Conservation (phyloP, 1,139 yeast genomes). For the Nadsonia starkeyi-henricii region DNA sequence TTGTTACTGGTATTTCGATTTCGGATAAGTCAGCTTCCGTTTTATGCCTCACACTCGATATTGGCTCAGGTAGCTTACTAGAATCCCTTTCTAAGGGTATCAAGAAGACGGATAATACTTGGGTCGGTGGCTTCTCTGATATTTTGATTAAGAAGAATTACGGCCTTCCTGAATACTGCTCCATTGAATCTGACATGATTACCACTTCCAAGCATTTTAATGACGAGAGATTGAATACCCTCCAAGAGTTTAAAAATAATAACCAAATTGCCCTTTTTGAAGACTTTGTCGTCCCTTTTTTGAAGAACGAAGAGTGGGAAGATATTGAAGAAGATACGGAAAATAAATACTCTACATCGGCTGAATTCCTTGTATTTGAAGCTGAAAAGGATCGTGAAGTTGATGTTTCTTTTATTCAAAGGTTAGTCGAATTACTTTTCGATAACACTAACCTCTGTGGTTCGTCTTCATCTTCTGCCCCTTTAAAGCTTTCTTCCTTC, state of each 20-base stretch:
- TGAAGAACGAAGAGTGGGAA: conserved; percentile 18
- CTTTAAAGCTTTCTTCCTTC: conserved; percentile 10
- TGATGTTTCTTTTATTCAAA: conserved; percentile 42
- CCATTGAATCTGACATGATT: conserved; percentile 12
- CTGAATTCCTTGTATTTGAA: conserved; percentile 33
- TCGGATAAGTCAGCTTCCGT: conserved; percentile 14
- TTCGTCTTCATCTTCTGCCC: conserved; percentile 2
- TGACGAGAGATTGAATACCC: conserved; percentile 12
- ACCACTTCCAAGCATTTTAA: conserved; percentile 14
- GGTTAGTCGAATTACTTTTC: conserved; percentile 35
- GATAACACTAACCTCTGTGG: conserved; percentile 12
- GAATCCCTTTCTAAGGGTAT: conserved; percentile 64
- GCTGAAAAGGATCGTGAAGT: conserved; percentile 56
- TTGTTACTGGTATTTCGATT: conserved; percentile 11
- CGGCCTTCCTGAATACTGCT: conserved; percentile 13
- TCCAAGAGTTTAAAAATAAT: conserved; percentile 15
- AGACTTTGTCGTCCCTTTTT: conserved; percentile 16
- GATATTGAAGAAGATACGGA: conserved; percentile 10
- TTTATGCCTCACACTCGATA: conserved; percentile 37
- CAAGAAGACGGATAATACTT: conserved; percentile 11
- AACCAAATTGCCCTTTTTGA: conserved; percentile 15
- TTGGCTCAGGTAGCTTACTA: conserved; percentile 56
- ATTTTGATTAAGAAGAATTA: conserved; percentile 14
- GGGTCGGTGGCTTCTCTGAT: conserved; percentile 13
- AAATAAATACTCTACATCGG: conserved; percentile 14